Evolutionary conservation across 768 basidiomycete genomes (phyloP).

Genomic region (Xanthoconium purpureum): DNA sequence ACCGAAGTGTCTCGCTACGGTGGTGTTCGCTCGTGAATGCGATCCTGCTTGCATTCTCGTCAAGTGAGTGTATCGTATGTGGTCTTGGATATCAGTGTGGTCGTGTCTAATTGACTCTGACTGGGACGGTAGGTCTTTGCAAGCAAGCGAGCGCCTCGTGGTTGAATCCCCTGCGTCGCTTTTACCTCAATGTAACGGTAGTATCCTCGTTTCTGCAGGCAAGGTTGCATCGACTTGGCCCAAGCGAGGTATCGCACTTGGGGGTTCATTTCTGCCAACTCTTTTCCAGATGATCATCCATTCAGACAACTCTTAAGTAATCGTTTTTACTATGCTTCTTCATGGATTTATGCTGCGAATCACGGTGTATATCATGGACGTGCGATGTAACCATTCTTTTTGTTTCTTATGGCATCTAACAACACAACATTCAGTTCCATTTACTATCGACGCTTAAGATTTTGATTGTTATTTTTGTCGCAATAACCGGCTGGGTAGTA

Average conservation of each 20-base stretch:
- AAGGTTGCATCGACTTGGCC: constrained; percentile 43
- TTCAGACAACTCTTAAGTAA: constrained; percentile 33
- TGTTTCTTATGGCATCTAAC: constrained; percentile 9
- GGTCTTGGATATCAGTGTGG: background rate
- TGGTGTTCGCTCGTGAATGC: constrained; percentile 47
- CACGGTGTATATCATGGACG: constrained; percentile 56
- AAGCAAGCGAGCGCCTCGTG: constrained; percentile 23
- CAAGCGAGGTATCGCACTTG: constrained; percentile 58
- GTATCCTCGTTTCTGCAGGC: constrained; percentile 50
- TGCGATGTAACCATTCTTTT: constrained; percentile 18
- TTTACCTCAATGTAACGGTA: constrained; percentile 13
- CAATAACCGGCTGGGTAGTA: constrained; percentile 59
- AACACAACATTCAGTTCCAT: constrained; percentile 13
- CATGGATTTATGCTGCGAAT: constrained; percentile 50
- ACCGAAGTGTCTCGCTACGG: constrained; percentile 47
- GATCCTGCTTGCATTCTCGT: constrained; percentile 42
- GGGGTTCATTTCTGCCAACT: constrained; percentile 33
- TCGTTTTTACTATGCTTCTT: constrained; percentile 46
- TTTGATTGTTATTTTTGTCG: constrained; percentile 49
- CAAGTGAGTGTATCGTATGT: constrained; percentile 47
- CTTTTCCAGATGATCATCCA: background rate
- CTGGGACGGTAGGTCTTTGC: constrained; percentile 29
- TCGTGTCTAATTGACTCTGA: background rate
- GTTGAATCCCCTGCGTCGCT: background rate
- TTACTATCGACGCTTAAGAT: constrained; percentile 53